phyloP scores from a whole-genome alignment of 768 basidiomycete genomes.

The Porphyrellus cyaneotinctus region DNA sequence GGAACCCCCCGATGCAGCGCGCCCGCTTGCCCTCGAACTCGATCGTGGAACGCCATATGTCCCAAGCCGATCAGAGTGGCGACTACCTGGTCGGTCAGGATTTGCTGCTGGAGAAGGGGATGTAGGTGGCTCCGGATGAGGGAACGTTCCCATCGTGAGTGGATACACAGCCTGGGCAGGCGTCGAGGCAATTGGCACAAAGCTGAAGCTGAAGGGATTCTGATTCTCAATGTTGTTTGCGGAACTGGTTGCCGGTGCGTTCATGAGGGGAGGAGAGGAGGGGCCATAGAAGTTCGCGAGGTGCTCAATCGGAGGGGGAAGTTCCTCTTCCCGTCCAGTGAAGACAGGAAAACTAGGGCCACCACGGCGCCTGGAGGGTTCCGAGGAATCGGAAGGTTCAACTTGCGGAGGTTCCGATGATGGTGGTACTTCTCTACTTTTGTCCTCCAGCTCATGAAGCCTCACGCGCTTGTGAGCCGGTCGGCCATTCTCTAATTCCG shows the following conservation, averaged over 20 bases:
- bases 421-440: slow-evolving; percentile 11
- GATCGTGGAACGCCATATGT: slow-evolving; percentile 35
- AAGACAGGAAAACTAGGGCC: slow-evolving; percentile 48
- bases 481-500: slow-evolving; percentile 37
- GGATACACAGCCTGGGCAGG: slow-evolving; percentile 42
- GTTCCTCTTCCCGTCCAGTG: slow-evolving; percentile 40
- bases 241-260: slow-evolving; percentile 40
- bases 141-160: slow-evolving; percentile 34
- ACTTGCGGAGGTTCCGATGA: slow-evolving; percentile 12
- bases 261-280: slow-evolving; percentile 37
- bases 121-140: slow-evolving; percentile 33
- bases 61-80: slow-evolving; percentile 31
- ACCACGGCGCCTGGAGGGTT: slow-evolving; percentile 21
- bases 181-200: slow-evolving; percentile 49
- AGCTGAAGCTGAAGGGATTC: slow-evolving; percentile 50
- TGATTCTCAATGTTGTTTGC: slow-evolving; percentile 52
- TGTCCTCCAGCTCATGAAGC: slow-evolving; percentile 27
- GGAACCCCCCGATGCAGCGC: slow-evolving; percentile 26
- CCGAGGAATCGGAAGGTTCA: slow-evolving; percentile 14
- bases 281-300: slow-evolving; percentile 50
- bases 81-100: slow-evolving; percentile 31
- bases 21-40: slow-evolving; percentile 34
- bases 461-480: slow-evolving; percentile 55
- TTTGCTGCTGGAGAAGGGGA: slow-evolving; percentile 33
- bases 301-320: slow-evolving; percentile 48